Evolutionary conservation across 73 alveolate species (phyloP).

Genomic region (Tetrahymena elliotti): DNA sequence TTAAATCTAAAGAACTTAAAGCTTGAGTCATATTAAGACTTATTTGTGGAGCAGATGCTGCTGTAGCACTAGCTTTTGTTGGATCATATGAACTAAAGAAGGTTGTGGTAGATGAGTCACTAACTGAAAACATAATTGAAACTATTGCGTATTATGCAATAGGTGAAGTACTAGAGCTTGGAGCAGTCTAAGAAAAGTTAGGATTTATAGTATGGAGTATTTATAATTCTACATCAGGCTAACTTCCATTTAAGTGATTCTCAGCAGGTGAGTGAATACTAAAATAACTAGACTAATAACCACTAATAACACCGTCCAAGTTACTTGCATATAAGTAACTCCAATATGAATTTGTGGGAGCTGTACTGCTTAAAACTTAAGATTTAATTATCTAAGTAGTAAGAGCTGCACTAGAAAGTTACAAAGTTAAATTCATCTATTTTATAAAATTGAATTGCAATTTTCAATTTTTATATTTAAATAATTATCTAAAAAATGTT

Average conservation of each 20-base stretch:
- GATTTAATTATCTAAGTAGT: background rate
- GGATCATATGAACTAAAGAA: background rate
- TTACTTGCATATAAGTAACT: background rate
- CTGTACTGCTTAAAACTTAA: background rate
- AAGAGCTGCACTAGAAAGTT: background rate
- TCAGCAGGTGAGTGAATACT: background rate
- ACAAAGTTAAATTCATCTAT: background rate
- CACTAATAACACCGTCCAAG: background rate
- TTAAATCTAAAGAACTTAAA: background rate
- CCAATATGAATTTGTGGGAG: background rate
- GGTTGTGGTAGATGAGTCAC: background rate
- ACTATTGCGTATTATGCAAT: background rate
- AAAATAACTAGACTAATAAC: background rate
- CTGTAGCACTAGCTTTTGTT: background rate
- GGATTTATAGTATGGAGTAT: background rate
- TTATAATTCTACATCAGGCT: background rate
- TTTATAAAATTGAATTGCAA: background rate
- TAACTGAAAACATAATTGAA: background rate
- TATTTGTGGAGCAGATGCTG: background rate
- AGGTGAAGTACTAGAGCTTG: background rate
- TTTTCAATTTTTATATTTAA: too few species aligned
- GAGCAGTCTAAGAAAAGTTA: background rate
- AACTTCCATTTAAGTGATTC: background rate
- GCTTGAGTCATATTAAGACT: background rate
- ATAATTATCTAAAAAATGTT: too few species aligned